phyloP scores from a whole-genome alignment of 441 rosid genomes.

The Adansonia grandidieri region DNA sequence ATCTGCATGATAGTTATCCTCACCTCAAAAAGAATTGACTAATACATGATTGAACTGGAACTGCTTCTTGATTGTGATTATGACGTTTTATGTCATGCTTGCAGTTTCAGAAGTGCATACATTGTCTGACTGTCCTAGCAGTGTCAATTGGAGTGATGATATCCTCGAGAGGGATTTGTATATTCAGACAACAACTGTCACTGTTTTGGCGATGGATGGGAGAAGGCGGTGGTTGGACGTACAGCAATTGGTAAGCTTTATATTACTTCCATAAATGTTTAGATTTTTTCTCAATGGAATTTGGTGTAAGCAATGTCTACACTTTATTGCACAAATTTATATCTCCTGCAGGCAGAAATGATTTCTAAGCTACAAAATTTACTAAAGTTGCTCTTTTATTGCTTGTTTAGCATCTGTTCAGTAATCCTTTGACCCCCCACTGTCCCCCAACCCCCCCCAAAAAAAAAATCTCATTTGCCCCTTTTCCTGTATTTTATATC shows the following conservation, averaged over 20 bases:
- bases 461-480: background rate
- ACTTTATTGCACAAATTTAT: background rate
- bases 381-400: conserved; percentile 15
- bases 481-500: conserved; percentile 7
- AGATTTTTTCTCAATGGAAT: conserved; percentile 10
- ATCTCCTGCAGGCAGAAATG: background rate
- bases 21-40: background rate
- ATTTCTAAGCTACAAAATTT: conserved; percentile 18
- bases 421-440: background rate
- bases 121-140: conserved; percentile 53
- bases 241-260: conserved; percentile 67
- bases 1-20: conserved; percentile 8
- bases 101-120: conserved; percentile 62
- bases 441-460: too few species aligned
- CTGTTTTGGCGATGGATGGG: conserved; percentile 99
- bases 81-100: conserved; percentile 21
- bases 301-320: conserved; percentile 8
- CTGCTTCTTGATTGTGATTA: conserved; percentile 4
- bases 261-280: background rate
- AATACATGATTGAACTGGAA: conserved; percentile 1
- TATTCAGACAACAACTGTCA: conserved; percentile 78
- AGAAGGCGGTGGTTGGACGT: conserved; percentile 98
- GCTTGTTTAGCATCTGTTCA: conserved; percentile 15
- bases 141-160: conserved; percentile 77
- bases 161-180: conserved; percentile 92